Evolutionary conservation across 192 early-diverging fungal species (phyloP).

Genomic region (Mortierella antarctica): DNA sequence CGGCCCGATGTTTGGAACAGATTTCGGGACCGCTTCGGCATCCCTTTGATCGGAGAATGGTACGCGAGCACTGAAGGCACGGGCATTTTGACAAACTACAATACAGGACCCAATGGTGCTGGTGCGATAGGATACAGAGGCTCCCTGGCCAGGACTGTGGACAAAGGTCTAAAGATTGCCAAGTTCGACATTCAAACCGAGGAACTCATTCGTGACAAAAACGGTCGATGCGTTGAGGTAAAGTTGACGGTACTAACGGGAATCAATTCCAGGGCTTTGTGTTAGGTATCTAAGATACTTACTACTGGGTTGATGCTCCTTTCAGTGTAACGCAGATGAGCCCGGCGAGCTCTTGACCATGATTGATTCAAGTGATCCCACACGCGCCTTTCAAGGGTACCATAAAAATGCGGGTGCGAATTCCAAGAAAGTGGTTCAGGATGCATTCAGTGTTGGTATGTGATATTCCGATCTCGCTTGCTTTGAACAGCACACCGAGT

Average conservation of each 20-base stretch:
- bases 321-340: constrained; percentile 52
- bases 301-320: not conserved
- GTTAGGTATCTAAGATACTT: not conserved
- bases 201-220: constrained; percentile 60
- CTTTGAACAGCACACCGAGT: not conserved
- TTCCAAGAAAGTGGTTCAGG: constrained; percentile 60
- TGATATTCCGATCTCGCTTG: constrained; percentile 1
- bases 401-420: constrained; percentile 66
- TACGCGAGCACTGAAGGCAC: constrained; percentile 78
- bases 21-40: constrained; percentile 71
- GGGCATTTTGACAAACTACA: constrained; percentile 57
- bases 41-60: constrained; percentile 70
- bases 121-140: constrained; percentile 74
- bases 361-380: constrained; percentile 39
- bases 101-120: constrained; percentile 63
- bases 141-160: constrained; percentile 44
- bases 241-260: not conserved
- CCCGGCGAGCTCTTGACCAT: constrained; percentile 65
- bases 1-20: constrained; percentile 75
- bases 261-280: not conserved
- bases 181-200: constrained; percentile 68
- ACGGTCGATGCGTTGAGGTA: constrained; percentile 67
- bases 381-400: constrained; percentile 57
- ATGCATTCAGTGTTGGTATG: constrained; percentile 74
- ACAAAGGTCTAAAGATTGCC: constrained; percentile 60